A percentile compares a stretch with the other conserved stretches of the same genome.
phyloP scores from a whole-genome alignment of 805 yeast genomes.

The Yarrowia sp. region DNA sequence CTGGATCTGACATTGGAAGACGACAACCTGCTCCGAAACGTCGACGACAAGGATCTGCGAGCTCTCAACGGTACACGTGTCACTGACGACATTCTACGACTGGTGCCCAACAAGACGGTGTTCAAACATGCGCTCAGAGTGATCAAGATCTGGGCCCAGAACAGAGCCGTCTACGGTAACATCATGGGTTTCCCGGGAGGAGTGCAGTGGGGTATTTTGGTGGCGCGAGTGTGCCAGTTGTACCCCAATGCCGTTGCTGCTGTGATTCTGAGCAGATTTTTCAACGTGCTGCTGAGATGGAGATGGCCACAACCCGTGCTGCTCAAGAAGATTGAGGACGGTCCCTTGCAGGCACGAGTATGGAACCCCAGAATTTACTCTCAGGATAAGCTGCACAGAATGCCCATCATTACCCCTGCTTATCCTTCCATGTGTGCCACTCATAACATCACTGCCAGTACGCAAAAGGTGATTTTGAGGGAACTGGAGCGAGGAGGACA shows the following conservation, averaged over 20 bases:
- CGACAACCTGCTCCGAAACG: conserved; percentile 77
- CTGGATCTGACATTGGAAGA: conserved; percentile 69
- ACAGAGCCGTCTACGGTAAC: conserved; percentile 90
- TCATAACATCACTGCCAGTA: conserved; percentile 87
- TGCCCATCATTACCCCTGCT: conserved; percentile 99
- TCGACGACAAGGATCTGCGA: conserved; percentile 88
- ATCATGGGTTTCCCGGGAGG: conserved; percentile 99
- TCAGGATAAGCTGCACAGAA: conserved; percentile 82
- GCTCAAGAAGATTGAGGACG: conserved; percentile 90
- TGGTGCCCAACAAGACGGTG: conserved; percentile 90
- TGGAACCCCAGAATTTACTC: conserved; percentile 95
- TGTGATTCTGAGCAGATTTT: conserved; percentile 84
- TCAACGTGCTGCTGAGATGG: conserved; percentile 84
- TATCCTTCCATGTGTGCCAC: conserved; percentile 99
- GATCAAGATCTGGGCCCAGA: conserved; percentile 94
- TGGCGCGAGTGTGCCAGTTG: conserved; percentile 94
- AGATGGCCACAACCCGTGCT: conserved; percentile 98
- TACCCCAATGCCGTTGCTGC: conserved; percentile 96
- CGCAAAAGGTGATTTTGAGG: conserved; percentile 74
- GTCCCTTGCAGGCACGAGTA: conserved; percentile 91
- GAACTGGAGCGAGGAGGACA: conserved; percentile 77
- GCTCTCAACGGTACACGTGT: conserved; percentile 95
- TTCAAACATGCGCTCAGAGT: conserved; percentile 91
- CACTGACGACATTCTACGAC: conserved; percentile 83
- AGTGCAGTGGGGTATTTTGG: conserved; percentile 99